Percentiles rank a stretch among this genome's conserved stretches.
Conservation (phyloP, 495 filamentous ascomycete genomes). For the Penicillium goetzii region DNA sequence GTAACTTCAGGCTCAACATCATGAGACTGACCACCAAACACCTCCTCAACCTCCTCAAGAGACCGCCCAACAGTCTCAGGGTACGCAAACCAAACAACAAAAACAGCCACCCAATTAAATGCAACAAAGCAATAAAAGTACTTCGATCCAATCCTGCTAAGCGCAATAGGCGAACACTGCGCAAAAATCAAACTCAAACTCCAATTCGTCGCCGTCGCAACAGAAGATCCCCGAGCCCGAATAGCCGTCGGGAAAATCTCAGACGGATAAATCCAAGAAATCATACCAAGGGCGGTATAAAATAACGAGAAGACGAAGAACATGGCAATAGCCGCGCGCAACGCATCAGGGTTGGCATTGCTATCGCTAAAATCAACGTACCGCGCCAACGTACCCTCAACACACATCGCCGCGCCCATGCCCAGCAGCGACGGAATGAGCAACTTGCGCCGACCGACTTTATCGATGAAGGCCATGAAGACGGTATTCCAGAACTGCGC, state of each 20-base stretch:
- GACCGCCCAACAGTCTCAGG: slow-evolving; percentile 58
- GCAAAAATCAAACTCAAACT: slow-evolving; percentile 58
- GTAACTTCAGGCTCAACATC: slow-evolving; percentile 18
- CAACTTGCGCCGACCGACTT: slow-evolving; percentile 54
- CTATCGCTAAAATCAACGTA: slow-evolving; percentile 32
- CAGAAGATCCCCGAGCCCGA: slow-evolving; percentile 54
- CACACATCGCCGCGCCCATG: slow-evolving; percentile 55
- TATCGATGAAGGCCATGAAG: slow-evolving; percentile 57
- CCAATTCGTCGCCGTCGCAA: slow-evolving; percentile 59
- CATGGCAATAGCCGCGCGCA: slow-evolving; percentile 60
- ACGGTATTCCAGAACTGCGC: slow-evolving; percentile 52
- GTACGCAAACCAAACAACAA: slow-evolving; percentile 51
- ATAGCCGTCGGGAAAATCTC: slow-evolving; percentile 62
- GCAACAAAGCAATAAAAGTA: slow-evolving; percentile 61
- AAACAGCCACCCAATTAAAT: slow-evolving; percentile 50
- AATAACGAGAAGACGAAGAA: slow-evolving; percentile 62
- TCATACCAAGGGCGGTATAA: slow-evolving; percentile 56
- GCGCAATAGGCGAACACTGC: slow-evolving; percentile 58
- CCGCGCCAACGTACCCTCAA: slow-evolving; percentile 49
- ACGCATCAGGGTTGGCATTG: slow-evolving; percentile 40
- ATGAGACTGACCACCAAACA: slow-evolving; percentile 37
- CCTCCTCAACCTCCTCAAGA: slow-evolving; percentile 56
- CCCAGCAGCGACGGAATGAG: slow-evolving; percentile 56
- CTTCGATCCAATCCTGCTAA: slow-evolving; percentile 49
- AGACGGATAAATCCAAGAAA: slow-evolving; percentile 60